Percentiles rank a stretch among this genome's conserved stretches.
These are phyloP conservation scores for Trichophyton rubrum DNA, from an alignment of 2,329 filamentous ascomycete species.

Conservation along the genomic window DNA sequence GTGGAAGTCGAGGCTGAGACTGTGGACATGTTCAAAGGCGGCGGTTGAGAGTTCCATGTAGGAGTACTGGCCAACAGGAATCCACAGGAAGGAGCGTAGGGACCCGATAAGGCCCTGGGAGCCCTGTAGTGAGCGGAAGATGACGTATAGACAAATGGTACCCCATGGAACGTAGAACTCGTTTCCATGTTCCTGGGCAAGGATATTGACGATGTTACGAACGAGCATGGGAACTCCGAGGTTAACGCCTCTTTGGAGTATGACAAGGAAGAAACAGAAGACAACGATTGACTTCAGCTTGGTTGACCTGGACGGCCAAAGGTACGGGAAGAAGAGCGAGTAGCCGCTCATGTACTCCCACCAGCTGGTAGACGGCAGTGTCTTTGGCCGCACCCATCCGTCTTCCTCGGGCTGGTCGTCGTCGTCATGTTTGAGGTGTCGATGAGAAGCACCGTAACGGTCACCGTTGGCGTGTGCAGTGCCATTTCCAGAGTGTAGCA, in stretches of 20 bases:
- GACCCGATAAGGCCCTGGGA: constrained; percentile 78
- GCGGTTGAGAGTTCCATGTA: constrained; percentile 89
- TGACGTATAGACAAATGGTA: constrained; percentile 62
- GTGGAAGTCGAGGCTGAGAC: constrained; percentile 89
- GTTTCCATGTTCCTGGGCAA: constrained; percentile 47
- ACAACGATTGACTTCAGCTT: constrained; percentile 67
- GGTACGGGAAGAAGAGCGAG: constrained; percentile 85
- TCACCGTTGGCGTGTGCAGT: constrained; percentile 36
- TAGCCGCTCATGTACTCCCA: constrained; percentile 93
- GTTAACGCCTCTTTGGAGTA: constrained; percentile 73
- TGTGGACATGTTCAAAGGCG: constrained; percentile 94
- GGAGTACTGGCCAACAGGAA: constrained; percentile 92
- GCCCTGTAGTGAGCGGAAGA: constrained; percentile 72
- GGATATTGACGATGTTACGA: constrained; percentile 62
- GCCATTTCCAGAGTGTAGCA: constrained; percentile 26
- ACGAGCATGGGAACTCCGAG: constrained; percentile 73
- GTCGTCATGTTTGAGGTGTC: constrained; percentile 40
- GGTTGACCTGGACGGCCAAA: constrained; percentile 78
- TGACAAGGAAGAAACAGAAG: constrained; percentile 66
- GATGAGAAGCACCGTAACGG: constrained; percentile 39
- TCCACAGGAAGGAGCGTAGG: constrained; percentile 74
- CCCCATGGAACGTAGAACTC: constrained; percentile 54
- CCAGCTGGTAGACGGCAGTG: constrained; percentile 79
- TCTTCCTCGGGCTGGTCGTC: constrained; percentile 39
- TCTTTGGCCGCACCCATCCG: constrained; percentile 80